Conservation (phyloP, 345 rosid species). For the Atalantia buxifolia region DNA sequence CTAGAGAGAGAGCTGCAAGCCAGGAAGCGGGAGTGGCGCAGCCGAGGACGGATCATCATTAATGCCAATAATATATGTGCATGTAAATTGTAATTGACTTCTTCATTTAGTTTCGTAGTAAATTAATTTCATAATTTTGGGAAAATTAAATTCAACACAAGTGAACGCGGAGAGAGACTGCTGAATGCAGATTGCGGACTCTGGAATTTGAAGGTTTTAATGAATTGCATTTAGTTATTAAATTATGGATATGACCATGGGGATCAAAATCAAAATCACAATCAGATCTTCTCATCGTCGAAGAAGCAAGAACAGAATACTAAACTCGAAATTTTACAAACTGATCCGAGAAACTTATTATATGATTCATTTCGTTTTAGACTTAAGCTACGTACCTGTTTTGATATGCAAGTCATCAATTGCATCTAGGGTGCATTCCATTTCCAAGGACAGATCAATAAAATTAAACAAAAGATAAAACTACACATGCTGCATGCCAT, state of each 20-base stretch:
- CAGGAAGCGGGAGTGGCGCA: slow-evolving; percentile 25
- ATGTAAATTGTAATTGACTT: not conserved
- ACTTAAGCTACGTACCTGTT: not conserved
- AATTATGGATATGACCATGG: too few species aligned
- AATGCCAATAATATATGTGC: not conserved
- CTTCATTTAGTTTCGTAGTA: not conserved
- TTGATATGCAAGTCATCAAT: not conserved
- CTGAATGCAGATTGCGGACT: too few species aligned
- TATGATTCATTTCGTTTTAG: too few species aligned
- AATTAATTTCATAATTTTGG: not conserved
- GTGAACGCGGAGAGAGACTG: not conserved
- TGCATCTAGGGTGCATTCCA: slow-evolving; percentile 21
- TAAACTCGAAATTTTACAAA: too few species aligned
- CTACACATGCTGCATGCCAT: slow-evolving; percentile 5
- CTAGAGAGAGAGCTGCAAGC: not conserved
- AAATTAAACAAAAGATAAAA: not conserved
- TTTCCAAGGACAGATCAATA: slow-evolving; percentile 30
- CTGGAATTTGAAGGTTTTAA: not conserved
- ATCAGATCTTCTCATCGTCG: not conserved
- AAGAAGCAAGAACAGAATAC: slow-evolving; percentile 3
- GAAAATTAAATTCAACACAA: not conserved
- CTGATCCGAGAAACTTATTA: too few species aligned
- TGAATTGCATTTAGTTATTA: too few species aligned
- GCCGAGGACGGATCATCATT: slow-evolving; percentile 34
- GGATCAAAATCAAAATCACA: too few species aligned